A percentile compares a stretch with the other conserved stretches of the same genome.
phyloP scores from a whole-genome alignment of 202 grass and related monocot species.

The Musa balbisiana region DNA sequence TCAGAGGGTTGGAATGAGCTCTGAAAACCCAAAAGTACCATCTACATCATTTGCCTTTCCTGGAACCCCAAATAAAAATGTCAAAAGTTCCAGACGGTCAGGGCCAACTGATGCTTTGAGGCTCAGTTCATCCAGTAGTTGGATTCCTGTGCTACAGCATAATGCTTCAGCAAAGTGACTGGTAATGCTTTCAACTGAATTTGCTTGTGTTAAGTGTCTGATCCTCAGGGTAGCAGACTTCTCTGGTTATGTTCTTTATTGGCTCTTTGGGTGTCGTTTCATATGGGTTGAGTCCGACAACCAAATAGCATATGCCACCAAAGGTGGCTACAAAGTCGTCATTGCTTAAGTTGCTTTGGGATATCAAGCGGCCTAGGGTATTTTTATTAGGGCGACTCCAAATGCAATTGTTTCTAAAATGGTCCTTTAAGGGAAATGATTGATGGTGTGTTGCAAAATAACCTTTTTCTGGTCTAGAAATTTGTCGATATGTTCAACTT shows the following conservation, averaged over 20 bases:
- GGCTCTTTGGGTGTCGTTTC: not conserved
- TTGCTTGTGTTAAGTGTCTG: not conserved
- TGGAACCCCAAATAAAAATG: constrained; percentile 40
- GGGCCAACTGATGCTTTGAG: constrained; percentile 32
- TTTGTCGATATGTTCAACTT: not conserved
- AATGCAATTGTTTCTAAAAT: constrained; percentile 3
- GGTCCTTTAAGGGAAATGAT: not conserved
- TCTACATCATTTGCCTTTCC: constrained; percentile 31
- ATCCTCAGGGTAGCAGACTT: not conserved
- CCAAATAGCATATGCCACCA: not conserved
- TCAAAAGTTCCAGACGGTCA: constrained; percentile 36
- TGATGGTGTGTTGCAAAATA: constrained; percentile 7
- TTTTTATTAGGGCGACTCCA: constrained; percentile 11
- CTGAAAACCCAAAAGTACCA: constrained; percentile 30
- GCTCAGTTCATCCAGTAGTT: constrained; percentile 11
- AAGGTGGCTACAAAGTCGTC: constrained; percentile 8
- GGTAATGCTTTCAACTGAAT: not conserved
- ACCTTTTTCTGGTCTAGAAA: not conserved
- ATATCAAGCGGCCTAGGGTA: constrained; percentile 5
- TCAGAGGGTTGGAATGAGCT: constrained; percentile 33
- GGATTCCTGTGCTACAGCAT: constrained; percentile 12
- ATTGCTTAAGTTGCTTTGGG: constrained; percentile 4
- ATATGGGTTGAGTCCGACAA: not conserved
- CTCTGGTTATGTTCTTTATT: constrained; percentile 6
- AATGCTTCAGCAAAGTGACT: constrained; percentile 14